Evolutionary conservation across 176 grass and related monocot species (phyloP).

Genomic region (Urochloa ruziziensis): DNA sequence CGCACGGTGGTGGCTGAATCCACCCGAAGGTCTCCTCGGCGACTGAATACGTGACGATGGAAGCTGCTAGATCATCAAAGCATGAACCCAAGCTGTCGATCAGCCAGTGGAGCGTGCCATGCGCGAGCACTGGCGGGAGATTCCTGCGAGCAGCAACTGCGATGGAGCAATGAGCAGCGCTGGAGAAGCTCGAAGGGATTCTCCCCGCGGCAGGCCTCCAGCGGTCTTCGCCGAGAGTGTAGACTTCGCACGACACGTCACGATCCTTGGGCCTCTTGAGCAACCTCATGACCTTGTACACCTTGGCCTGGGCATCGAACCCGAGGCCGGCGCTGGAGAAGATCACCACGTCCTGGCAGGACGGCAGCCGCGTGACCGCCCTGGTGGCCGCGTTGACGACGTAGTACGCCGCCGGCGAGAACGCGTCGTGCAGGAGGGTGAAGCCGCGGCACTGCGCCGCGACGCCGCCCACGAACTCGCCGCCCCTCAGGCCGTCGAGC

Average conservation of each 20-base stretch:
- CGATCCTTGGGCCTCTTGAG: too few species aligned
- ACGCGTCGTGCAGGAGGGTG: conserved; percentile 3
- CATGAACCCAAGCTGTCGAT: neutral
- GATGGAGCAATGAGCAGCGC: neutral
- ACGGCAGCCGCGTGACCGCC: conserved; percentile 11
- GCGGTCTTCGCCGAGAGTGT: neutral
- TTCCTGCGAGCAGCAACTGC: neutral
- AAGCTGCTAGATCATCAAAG: neutral
- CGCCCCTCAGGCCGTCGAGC: neutral
- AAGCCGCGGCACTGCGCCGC: conserved; percentile 6
- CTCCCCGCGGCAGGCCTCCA: neutral
- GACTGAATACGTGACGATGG: neutral
- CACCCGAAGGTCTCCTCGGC: neutral
- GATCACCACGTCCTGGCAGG: neutral
- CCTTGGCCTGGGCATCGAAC: neutral
- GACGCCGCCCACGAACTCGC: neutral
- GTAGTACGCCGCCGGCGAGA: conserved; percentile 1
- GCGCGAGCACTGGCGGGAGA: neutral
- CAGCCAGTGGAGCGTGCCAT: neutral
- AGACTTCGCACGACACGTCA: neutral
- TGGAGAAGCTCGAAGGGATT: neutral
- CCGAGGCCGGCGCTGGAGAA: neutral
- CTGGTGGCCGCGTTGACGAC: conserved; percentile 1
- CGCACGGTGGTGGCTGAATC: neutral
- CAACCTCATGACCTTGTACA: conserved; percentile 20